These are phyloP conservation scores for Chlamydomonas sp. DNA, from an alignment of 139 green algal species.

Conservation along the genomic window DNA sequence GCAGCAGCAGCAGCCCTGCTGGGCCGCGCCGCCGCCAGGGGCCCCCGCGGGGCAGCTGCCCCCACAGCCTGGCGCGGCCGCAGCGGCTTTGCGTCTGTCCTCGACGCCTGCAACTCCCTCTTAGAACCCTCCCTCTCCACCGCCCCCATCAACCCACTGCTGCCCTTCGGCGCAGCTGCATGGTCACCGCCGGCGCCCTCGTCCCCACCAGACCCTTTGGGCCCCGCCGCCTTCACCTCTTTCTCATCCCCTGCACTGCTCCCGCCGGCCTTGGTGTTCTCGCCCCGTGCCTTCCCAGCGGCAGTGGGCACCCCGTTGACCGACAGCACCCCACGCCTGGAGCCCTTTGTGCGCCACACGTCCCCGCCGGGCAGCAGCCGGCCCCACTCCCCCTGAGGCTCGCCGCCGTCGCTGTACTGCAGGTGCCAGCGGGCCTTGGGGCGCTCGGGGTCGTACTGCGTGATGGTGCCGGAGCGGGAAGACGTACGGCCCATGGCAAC, in stretches of 20 bases:
- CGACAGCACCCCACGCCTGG: not conserved
- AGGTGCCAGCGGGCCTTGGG: constrained; percentile 5
- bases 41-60: no score
- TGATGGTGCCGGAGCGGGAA: not conserved
- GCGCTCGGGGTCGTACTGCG: not conserved
- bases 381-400: not conserved
- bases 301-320: no score
- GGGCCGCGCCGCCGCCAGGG: no score
- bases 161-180: not conserved
- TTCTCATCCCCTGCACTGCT: not conserved
- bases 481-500: not conserved
- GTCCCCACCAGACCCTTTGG: no score
- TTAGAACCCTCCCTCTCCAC: no score
- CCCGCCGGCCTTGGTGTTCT: not conserved
- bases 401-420: not conserved
- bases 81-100: no score
- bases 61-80: no score
- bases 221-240: no score
- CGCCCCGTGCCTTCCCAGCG: no score
- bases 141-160: no score
- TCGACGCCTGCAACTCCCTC: no score
- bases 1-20: no score
- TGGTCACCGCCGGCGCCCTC: not conserved
- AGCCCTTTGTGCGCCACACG: not conserved
- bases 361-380: not conserved